Evolutionary conservation across 2,329 filamentous ascomycete species (phyloP).

Genomic region (Rutstroemia sp.): DNA sequence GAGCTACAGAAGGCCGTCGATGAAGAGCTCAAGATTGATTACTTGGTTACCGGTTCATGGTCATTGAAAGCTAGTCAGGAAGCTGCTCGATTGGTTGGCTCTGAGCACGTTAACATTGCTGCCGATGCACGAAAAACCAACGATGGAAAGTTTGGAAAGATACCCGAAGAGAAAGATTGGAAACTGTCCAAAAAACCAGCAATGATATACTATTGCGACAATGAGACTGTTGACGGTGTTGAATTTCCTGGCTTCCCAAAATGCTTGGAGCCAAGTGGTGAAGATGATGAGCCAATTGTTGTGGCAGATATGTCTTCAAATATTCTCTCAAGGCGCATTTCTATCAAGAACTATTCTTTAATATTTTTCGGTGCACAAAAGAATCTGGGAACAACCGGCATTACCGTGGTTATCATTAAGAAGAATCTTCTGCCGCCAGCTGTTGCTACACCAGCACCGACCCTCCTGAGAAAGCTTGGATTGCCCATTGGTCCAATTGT

Average conservation of each 20-base stretch:
- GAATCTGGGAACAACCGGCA: conserved; percentile 79
- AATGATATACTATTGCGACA: conserved; percentile 80
- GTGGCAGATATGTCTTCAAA: conserved; percentile 94
- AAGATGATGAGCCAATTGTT: conserved; percentile 64
- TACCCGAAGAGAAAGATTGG: conserved; percentile 73
- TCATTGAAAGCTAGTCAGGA: conserved; percentile 85
- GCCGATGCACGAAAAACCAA: conserved; percentile 59
- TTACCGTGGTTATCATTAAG: conserved; percentile 79
- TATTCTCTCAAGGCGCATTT: conserved; percentile 74
- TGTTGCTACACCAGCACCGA: conserved; percentile 56
- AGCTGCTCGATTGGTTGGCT: conserved; percentile 67
- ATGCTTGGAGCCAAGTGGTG: conserved; percentile 46
- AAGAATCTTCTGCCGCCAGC: conserved; percentile 70
- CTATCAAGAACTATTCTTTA: conserved; percentile 69
- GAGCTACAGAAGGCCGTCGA: conserved; percentile 57
- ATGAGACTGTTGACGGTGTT: conserved; percentile 90
- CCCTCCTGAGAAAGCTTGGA: conserved; percentile 64
- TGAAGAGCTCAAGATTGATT: conserved; percentile 73
- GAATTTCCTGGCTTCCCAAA: conserved; percentile 75
- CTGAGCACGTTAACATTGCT: conserved; percentile 73
- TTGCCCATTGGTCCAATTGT: conserved; percentile 75
- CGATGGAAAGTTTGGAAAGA: conserved; percentile 77
- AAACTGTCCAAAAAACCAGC: conserved; percentile 61
- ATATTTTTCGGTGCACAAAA: conserved; percentile 95
- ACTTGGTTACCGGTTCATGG: conserved; percentile 84